Evolutionary conservation across 495 filamentous ascomycete genomes (phyloP), one percentile per base, ranked within the genome.

Genomic region (Xeromyces bisporus): DNA sequence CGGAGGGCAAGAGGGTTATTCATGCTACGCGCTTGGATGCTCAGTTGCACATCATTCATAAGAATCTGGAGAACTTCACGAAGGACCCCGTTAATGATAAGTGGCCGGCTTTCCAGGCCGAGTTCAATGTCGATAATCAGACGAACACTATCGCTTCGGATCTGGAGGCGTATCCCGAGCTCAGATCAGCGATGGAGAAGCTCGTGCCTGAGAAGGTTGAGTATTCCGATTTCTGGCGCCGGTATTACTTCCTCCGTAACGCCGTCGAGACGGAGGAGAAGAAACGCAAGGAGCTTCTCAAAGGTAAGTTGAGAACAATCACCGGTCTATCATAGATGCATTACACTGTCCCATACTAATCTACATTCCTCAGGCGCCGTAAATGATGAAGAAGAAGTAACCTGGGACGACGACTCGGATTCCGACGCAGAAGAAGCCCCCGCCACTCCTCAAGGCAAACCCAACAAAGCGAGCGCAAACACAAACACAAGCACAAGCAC

Each of bases 221-320:
- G 18, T 99, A 99, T 49, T 68, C 58, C 9, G 71, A 76, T 27
- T 99, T 96, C 51, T 99, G 91, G 91, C 76, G 67, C 41, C 67
- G 89, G 23, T 99, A 99, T 50, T 96, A 94, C 42, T 99, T 94
- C 62, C 60, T 96, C 37, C 64, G 91, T 42, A 76, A 91, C 39
- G 83, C 91, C 14, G 77, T 99, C 38, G 89, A 96, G 58, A 85
- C 76, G n/a, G 84, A 93, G 34, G 89, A 99, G 65, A 73, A 79
- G 44, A 73, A 84, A 57, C 64, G 89, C 50, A 73, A 77, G 46
- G 89, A 96, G 48, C 58, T 99, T 38, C 58, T 99, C 27, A 93
- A 92, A 56, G 89, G 89, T 93, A 63, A 40, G 61, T 29, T 24
- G 16, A 27, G 9, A 9, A 4, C 9, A 21, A 21, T 5, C 20